A percentile compares a stretch with the other conserved stretches of the same genome.
Evolutionary conservation across 208 protist genomes (phyloP).

Genomic region (Wallacemonas sp.): DNA sequence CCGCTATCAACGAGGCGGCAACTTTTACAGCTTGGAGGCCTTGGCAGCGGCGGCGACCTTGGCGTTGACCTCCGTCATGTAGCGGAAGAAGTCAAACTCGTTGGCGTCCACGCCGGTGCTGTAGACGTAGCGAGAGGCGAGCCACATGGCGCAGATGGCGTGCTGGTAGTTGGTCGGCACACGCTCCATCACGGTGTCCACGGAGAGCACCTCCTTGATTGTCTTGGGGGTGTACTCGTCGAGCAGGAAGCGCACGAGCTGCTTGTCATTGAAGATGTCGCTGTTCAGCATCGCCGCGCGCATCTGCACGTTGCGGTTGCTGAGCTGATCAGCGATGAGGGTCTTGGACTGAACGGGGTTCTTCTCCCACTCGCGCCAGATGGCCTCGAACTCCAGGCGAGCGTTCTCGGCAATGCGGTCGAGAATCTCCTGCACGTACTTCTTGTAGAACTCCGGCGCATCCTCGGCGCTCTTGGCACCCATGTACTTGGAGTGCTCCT

Average conservation of each 20-base stretch:
- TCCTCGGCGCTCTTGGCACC: constrained; percentile 60
- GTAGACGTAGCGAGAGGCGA: constrained; percentile 95
- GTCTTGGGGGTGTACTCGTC: constrained; percentile 74
- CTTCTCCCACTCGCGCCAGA: constrained; percentile 81
- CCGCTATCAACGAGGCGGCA: neutral
- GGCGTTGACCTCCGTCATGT: constrained; percentile 72
- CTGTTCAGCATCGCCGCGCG: constrained; percentile 76
- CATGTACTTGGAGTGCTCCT: constrained; percentile 92
- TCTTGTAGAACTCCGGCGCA: constrained; percentile 91
- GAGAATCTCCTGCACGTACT: constrained; percentile 91
- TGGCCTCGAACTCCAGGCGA: constrained; percentile 88
- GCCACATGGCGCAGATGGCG: constrained; percentile 93
- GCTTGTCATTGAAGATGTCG: constrained; percentile 82
- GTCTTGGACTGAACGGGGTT: constrained; percentile 60
- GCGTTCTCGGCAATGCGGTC: constrained; percentile 88
- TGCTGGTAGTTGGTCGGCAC: constrained; percentile 93
- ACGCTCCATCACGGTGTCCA: constrained; percentile 87
- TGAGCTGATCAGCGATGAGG: constrained; percentile 83
- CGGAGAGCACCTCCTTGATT: constrained; percentile 75
- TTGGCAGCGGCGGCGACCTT: constrained; percentile 21
- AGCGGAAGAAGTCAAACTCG: constrained; percentile 93
- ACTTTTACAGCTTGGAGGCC: neutral
- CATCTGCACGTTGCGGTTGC: constrained; percentile 91
- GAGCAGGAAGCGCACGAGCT: constrained; percentile 78
- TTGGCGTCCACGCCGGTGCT: constrained; percentile 70